Evolutionary conservation across 2,329 filamentous ascomycete species (phyloP), one percentile per base, ranked within the genome.

Genomic region (Colletotrichum sp.): DNA sequence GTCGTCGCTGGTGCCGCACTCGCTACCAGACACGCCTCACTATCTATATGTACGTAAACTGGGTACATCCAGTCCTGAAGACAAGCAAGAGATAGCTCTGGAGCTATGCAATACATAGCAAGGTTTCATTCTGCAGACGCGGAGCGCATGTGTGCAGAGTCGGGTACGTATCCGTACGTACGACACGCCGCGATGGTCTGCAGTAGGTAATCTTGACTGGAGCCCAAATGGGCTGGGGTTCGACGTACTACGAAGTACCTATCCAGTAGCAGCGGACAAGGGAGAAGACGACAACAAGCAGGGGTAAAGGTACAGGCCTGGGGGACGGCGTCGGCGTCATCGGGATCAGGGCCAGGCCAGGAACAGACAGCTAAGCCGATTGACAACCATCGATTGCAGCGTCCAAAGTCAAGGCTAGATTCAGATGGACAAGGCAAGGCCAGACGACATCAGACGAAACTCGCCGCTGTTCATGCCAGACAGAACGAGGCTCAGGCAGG

Each of bases 161-260:
- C 32, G 43, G 55, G 55, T 61, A 61, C 57, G 34, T 60, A 70
- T 30, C 34, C 26, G 26, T 43, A 63, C 36, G 55, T 61, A 72
- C 67, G 48, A 71, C 18, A 66, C 18, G 10, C 67, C 30, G 57
- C 34, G 67, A 28, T 70, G 59, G 28, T 61, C 48, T 24, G 67
- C 39, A 64, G 73, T 61, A 64, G 63, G 43, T 32, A 64, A 67
- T 72, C 55, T 75, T 67, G 64, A 68, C 68, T 71, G 59, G 59
- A 64, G 68, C 68, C 68, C 68, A 48, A 63, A 24, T 16, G 43
- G 55, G 24, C 52, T 30, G 52, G 52, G 63, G 61, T 30, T 21
- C 8, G 18, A 30, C n/a, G n/a, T 39, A 39, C 36, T 39, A 34
- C 32, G 32, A 34, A 13, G 32, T 34, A 39, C 36, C 36, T 39